phyloP scores from a whole-genome alignment of 139 green algal genomes.

The Volvox reticuliferus region DNA sequence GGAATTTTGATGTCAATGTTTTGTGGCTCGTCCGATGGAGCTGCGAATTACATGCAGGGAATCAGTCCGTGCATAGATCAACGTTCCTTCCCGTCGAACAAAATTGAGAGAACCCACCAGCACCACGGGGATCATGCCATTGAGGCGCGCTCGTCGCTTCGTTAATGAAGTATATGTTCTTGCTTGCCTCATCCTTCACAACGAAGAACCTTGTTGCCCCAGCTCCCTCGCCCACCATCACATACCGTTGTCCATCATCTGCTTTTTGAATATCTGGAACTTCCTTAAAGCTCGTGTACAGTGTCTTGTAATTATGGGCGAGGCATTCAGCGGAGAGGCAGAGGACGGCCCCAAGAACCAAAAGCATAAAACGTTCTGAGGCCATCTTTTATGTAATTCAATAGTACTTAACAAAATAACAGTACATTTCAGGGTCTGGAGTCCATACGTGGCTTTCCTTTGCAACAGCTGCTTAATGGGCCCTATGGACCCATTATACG shows the following conservation, averaged over 20 bases:
- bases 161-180: conserved; percentile 2
- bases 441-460: too few species aligned
- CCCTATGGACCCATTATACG: too few species aligned
- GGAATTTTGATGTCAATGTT: conserved; percentile 9
- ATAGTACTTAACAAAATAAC: background rate
- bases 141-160: background rate
- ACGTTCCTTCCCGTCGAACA: background rate
- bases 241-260: conserved; percentile 1
- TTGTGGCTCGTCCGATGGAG: background rate
- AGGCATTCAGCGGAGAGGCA: background rate
- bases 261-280: conserved; percentile 8
- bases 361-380: background rate
- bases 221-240: background rate
- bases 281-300: conserved; percentile 1
- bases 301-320: background rate
- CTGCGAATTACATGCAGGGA: background rate
- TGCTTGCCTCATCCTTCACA: background rate
- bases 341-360: background rate
- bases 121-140: conserved; percentile 37
- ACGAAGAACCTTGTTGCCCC: background rate
- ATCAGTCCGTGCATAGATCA: conserved; percentile 2
- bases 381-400: background rate
- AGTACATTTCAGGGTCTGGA: too few species aligned
- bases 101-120: background rate
- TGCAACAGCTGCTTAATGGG: too few species aligned